A percentile compares a stretch with the other conserved stretches of the same genome.
Conservation (phyloP, 441 rosid genomes). For the Populus hybrid region DNA sequence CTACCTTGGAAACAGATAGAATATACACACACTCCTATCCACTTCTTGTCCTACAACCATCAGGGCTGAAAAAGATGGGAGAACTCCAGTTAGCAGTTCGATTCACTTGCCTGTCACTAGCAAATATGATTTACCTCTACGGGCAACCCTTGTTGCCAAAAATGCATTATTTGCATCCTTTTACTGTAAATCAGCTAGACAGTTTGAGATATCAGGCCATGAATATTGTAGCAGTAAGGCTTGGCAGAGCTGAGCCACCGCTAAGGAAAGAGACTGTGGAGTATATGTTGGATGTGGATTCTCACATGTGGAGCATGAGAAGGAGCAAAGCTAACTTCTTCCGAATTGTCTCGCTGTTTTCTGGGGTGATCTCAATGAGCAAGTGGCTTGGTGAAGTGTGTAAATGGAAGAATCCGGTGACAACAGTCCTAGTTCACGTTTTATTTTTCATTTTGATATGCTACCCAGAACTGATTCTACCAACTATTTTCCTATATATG, state of each 20-base stretch:
- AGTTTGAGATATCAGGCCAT: slow-evolving; percentile 82
- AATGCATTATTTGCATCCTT: slow-evolving; percentile 89
- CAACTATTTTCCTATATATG: slow-evolving; percentile 75
- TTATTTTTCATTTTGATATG: slow-evolving; percentile 65
- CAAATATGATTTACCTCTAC: slow-evolving; percentile 78
- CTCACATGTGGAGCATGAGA: slow-evolving; percentile 98
- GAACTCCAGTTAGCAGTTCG: slow-evolving; percentile 86
- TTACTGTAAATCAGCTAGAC: slow-evolving; percentile 82
- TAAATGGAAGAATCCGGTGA: slow-evolving; percentile 80
- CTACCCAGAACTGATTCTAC: slow-evolving; percentile 81
- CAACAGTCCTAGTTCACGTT: slow-evolving; percentile 68
- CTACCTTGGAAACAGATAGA: slow-evolving; percentile 82
- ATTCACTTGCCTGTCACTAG: slow-evolving; percentile 67
- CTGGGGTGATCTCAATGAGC: slow-evolving; percentile 60
- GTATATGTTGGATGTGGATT: slow-evolving; percentile 89
- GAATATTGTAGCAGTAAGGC: slow-evolving; percentile 75
- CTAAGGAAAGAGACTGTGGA: slow-evolving; percentile 85
- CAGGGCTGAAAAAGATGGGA: slow-evolving; percentile 86
- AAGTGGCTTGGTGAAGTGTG: slow-evolving; percentile 86
- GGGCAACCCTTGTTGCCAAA: slow-evolving; percentile 81
- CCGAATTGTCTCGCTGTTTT: slow-evolving; percentile 60
- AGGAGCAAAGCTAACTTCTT: slow-evolving; percentile 94
- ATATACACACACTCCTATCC: slow-evolving; percentile 91
- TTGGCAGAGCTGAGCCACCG: slow-evolving; percentile 88
- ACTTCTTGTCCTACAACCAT: slow-evolving; percentile 71